Evolutionary conservation across 805 yeast genomes (phyloP).

Genomic region (Yarrowia sp.): DNA sequence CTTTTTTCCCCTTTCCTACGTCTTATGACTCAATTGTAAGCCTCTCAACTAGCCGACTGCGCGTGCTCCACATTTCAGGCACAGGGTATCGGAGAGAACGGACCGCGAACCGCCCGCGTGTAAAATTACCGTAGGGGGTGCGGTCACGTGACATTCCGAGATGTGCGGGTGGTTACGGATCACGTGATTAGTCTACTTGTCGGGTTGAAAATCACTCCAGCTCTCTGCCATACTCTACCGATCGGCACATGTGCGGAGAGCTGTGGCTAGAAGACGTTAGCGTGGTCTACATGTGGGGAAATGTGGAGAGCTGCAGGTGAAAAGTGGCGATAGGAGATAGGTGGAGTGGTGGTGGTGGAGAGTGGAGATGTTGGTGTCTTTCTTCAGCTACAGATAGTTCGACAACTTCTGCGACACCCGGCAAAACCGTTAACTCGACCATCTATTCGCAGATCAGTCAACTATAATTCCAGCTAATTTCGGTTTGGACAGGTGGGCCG

Average conservation of each 20-base stretch:
- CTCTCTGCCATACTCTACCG: background rate
- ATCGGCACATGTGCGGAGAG: slow-evolving; percentile 29
- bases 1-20: no score
- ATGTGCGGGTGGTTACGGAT: no score
- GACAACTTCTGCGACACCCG: no score
- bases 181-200: background rate
- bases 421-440: no score
- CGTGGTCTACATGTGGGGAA: slow-evolving; percentile 10
- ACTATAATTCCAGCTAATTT: no score
- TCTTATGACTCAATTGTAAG: no score
- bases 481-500: no score
- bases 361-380: no score
- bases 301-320: slow-evolving; percentile 2
- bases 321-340: no score
- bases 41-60: background rate
- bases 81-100: background rate
- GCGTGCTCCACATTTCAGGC: background rate
- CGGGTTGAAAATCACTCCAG: background rate
- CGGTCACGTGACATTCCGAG: background rate
- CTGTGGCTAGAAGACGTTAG: slow-evolving; percentile 12
- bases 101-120: slow-evolving; percentile 25
- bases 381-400: no score
- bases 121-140: background rate
- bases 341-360: background rate
- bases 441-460: no score